phyloP scores from a whole-genome alignment of 2,329 filamentous ascomycete species.

The Neonectria magnoliae region DNA sequence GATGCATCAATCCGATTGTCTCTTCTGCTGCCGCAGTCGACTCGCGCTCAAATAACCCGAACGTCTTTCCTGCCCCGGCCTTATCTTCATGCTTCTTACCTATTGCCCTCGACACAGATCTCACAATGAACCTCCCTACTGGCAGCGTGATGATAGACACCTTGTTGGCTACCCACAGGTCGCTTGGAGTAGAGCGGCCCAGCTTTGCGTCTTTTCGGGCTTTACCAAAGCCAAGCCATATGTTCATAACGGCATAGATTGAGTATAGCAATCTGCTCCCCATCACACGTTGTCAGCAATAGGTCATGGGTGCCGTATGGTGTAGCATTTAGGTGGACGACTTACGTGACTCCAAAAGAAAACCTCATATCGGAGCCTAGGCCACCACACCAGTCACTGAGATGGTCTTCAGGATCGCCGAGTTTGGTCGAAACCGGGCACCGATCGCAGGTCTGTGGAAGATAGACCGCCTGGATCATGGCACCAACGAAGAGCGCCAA shows the following conservation, averaged over 20 bases:
- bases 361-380: background rate
- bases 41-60: background rate
- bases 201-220: slow-evolving; percentile 1
- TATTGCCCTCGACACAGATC: background rate
- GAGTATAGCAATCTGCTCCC: slow-evolving; percentile 5
- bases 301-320: background rate
- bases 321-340: background rate
- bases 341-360: slow-evolving; percentile 6
- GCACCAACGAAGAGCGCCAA: background rate
- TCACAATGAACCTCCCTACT: background rate
- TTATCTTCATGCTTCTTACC: background rate
- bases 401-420: background rate
- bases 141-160: background rate
- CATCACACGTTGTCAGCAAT: background rate
- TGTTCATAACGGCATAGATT: slow-evolving; percentile 1
- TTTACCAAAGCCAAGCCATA: slow-evolving; percentile 8
- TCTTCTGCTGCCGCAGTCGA: background rate
- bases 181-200: background rate
- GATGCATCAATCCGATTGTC: background rate
- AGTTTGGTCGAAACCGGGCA: background rate
- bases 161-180: background rate
- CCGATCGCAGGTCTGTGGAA: slow-evolving; percentile 10
- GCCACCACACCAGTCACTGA: background rate
- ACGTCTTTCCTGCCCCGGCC: background rate
- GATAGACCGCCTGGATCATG: slow-evolving; percentile 4